Conservation (phyloP, 345 rosid species). For the Gossypium sturtianum region DNA sequence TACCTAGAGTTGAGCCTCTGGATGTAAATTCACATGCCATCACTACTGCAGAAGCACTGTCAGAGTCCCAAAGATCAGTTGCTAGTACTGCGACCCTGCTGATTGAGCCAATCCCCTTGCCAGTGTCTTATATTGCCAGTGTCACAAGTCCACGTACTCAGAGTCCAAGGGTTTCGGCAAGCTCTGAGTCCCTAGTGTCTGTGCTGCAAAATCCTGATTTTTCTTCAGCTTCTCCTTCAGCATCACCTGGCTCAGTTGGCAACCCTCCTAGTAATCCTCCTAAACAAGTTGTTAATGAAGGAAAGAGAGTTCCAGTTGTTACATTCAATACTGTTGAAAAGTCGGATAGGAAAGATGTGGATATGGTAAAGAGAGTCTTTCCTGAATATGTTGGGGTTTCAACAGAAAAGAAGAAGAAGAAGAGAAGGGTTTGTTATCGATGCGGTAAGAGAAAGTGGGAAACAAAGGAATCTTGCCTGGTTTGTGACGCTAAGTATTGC, state of each 20-base stretch:
- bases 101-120: slow-evolving; percentile 64
- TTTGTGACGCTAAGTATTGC: slow-evolving; percentile 88
- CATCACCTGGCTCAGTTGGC: slow-evolving; percentile 58
- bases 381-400: slow-evolving; percentile 56
- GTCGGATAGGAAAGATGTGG: slow-evolving; percentile 43
- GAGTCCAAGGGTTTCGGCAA: slow-evolving; percentile 71
- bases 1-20: slow-evolving; percentile 78
- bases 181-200: slow-evolving; percentile 91
- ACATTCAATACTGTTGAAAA: slow-evolving; percentile 61
- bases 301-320: slow-evolving; percentile 59
- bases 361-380: slow-evolving; percentile 39
- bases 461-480: slow-evolving; percentile 81
- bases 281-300: slow-evolving; percentile 33
- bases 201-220: slow-evolving; percentile 79
- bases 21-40: slow-evolving; percentile 45
- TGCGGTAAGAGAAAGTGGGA: slow-evolving; percentile 97
- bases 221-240: slow-evolving; percentile 82
- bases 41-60: slow-evolving; percentile 49
- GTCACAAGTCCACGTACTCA: slow-evolving; percentile 54
- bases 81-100: slow-evolving; percentile 30
- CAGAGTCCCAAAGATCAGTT: slow-evolving; percentile 34
- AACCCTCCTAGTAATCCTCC: slow-evolving; percentile 33
- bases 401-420: slow-evolving; percentile 49
- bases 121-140: slow-evolving; percentile 63
- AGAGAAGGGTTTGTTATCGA: slow-evolving; percentile 58